Base-by-base conservation (phyloP, 352 stramenopile genomes). In the Peronospora belbahrii region DNA sequence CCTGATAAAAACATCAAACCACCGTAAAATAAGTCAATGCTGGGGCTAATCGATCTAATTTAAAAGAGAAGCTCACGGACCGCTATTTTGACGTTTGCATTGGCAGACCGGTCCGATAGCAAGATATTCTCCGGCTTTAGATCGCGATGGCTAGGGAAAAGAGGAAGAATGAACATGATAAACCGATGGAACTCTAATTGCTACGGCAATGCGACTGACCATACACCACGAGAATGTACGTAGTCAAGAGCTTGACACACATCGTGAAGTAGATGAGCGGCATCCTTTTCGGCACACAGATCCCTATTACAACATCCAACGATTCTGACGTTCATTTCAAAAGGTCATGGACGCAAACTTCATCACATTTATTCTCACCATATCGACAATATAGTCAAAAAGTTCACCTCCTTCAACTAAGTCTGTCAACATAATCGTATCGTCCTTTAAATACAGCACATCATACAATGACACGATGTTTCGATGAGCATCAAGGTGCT, bases 321-420 rank as follows among this genome's bases (percentile, higher is more conserved):
- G 19, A 28, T 28, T 4, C 38, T 22, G 19, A 33, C 3, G 38
- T 39, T 34, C 46, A 18, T 8, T 32, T 28, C 17, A 13, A 5
- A 3, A 15, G 6, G 30, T 11, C 13, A 41, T 10, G 22, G 7
- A 32, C 9, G 5, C 4, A 18, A 25, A 11, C 17, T 1, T 42
- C 35, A 14, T 41, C 8, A 41, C 13, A 40, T 24, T 13, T 27
- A 11, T 39, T 14, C 44, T 62, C 10, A 85, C 75, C 18, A 90
- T 90, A 45, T 83, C 64, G 13, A 85, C 75, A 22, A 90, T 90
- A 45, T 83, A 90, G 59, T 88, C 69, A 40, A 90, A 88, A 4
- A 90, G 61, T 48, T 90, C 75, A 20, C 78, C 75, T 34, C 78
- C 78, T 59, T 82, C 57, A 14, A 86, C 74, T 8, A 90, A 62